These are phyloP conservation scores for Hypoxylon rickii DNA, from an alignment of 495 filamentous ascomycete genomes.

Conservation along the genomic window DNA sequence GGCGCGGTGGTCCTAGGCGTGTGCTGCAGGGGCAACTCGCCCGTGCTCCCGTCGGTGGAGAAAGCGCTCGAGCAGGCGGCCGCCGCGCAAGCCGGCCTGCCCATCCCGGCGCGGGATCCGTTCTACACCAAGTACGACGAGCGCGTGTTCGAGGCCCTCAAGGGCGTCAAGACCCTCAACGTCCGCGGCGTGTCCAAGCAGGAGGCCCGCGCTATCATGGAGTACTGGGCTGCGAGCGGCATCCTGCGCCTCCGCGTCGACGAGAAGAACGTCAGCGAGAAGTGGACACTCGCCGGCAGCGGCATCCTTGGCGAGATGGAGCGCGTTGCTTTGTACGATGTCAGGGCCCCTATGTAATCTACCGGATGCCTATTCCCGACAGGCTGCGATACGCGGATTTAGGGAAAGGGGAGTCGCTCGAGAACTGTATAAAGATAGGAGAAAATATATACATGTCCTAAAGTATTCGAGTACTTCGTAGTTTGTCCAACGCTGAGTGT, in stretches of 20 bases:
- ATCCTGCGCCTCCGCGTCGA: conserved; percentile 71
- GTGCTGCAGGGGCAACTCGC: conserved; percentile 68
- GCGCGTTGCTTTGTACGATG: conserved; percentile 54
- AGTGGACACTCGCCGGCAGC: conserved; percentile 79
- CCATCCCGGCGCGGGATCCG: conserved; percentile 62
- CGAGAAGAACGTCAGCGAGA: conserved; percentile 76
- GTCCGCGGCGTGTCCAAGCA: conserved; percentile 69
- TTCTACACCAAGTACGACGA: conserved; percentile 68
- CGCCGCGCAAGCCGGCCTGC: conserved; percentile 41
- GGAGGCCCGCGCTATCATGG: conserved; percentile 81
- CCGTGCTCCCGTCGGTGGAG: conserved; percentile 63
- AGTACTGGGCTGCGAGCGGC: conserved; percentile 91
- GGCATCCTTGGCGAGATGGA: conserved; percentile 88
- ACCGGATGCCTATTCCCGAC: background rate
- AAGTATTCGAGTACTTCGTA: background rate
- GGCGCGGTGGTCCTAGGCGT: conserved; percentile 81
- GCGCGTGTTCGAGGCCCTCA: conserved; percentile 65
- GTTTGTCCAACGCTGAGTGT: too few species aligned
- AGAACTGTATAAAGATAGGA: background rate
- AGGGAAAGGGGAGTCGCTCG: background rate
- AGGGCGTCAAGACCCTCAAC: conserved; percentile 51
- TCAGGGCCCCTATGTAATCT: conserved; percentile 9
- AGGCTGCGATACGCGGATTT: too few species aligned
- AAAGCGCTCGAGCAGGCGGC: conserved; percentile 62
- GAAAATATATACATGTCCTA: background rate